phyloP scores from a whole-genome alignment of 352 stramenopile species.

The Albugo laibachii region DNA sequence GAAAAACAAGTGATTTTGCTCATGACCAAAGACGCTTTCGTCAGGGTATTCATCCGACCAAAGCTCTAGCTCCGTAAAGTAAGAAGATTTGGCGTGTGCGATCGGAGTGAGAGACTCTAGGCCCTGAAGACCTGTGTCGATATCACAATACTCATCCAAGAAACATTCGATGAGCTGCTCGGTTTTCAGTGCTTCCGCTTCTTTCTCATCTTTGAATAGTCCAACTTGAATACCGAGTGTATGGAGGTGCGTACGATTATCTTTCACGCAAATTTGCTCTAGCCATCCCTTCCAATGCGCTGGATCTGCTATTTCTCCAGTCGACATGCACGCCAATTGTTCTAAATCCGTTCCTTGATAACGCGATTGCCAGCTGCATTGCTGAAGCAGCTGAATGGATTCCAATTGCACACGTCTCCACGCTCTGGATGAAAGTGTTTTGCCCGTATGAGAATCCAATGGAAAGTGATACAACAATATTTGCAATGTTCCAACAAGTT shows the following conservation, averaged over 20 bases:
- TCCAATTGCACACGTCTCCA: constrained; percentile 21
- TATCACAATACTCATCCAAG: constrained; percentile 28
- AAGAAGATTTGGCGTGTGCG: constrained; percentile 12
- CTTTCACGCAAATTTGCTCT: constrained; percentile 8
- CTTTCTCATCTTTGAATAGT: constrained; percentile 17
- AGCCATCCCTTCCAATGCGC: constrained; percentile 24
- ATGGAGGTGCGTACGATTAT: constrained; percentile 14
- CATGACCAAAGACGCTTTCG: constrained; percentile 6
- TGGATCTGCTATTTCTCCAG: constrained; percentile 23
- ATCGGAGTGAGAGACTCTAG: too few relatives aligned
- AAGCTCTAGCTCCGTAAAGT: constrained; percentile 78
- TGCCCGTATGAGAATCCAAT: constrained; percentile 71
- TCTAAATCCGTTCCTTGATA: constrained; percentile 28
- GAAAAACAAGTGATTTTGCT: constrained; percentile 11
- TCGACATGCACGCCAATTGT: constrained; percentile 31
- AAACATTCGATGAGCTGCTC: constrained; percentile 30
- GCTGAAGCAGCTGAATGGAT: constrained; percentile 58
- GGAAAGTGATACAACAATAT: constrained; percentile 55
- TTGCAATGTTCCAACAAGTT: constrained; percentile 29
- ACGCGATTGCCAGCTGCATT: constrained; percentile 18
- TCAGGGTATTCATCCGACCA: constrained; percentile 39
- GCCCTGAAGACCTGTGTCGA: constrained; percentile 9
- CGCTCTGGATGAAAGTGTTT: constrained; percentile 27
- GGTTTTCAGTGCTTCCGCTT: constrained; percentile 14
- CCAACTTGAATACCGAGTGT: constrained; percentile 23